Percentiles rank a stretch among this genome's conserved stretches.
Conservation (phyloP, 1,284 basidiomycete species). For the Somion occarium region DNA sequence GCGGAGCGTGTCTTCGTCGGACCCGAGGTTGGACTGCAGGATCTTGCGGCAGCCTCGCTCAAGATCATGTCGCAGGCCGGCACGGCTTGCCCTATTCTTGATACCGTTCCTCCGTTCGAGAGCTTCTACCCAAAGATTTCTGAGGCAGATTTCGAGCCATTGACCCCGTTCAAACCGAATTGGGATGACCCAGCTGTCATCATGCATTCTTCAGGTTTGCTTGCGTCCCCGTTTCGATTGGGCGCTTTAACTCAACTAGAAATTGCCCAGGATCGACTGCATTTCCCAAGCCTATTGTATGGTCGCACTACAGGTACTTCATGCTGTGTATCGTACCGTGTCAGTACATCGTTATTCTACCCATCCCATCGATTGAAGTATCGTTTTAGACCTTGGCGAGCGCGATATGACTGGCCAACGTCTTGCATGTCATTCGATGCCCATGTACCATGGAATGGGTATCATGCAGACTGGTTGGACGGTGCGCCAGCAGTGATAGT, state of each 20-base stretch:
- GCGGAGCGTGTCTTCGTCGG: conserved; percentile 26
- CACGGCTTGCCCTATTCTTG: conserved; percentile 6
- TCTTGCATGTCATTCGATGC: conserved; percentile 17
- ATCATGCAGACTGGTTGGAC: conserved; percentile 15
- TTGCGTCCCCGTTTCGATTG: neutral
- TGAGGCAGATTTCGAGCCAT: conserved; percentile 9
- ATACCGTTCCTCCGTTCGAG: conserved; percentile 19
- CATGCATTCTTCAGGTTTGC: conserved; percentile 30
- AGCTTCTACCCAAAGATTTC: conserved; percentile 14
- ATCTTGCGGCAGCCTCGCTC: conserved; percentile 12
- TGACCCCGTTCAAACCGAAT: conserved; percentile 17
- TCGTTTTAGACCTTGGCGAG: conserved; percentile 17
- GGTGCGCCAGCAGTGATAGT: conserved; percentile 13
- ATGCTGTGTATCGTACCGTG: conserved; percentile 7
- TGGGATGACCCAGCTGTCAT: conserved; percentile 21
- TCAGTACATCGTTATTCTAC: conserved; percentile 1
- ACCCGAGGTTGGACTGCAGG: conserved; percentile 14
- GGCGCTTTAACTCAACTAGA: neutral
- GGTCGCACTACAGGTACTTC: conserved; percentile 11
- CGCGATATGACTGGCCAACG: conserved; percentile 18
- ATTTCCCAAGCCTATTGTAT: conserved; percentile 19
- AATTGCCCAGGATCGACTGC: conserved; percentile 17
- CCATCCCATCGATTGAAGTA: too few relatives aligned
- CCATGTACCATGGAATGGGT: conserved; percentile 24
- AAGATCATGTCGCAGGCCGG: conserved; percentile 11